Evolutionary conservation across 176 grass and related monocot genomes (phyloP), one percentile per base, ranked within the genome.

Genomic region (Pharus latifolius): DNA sequence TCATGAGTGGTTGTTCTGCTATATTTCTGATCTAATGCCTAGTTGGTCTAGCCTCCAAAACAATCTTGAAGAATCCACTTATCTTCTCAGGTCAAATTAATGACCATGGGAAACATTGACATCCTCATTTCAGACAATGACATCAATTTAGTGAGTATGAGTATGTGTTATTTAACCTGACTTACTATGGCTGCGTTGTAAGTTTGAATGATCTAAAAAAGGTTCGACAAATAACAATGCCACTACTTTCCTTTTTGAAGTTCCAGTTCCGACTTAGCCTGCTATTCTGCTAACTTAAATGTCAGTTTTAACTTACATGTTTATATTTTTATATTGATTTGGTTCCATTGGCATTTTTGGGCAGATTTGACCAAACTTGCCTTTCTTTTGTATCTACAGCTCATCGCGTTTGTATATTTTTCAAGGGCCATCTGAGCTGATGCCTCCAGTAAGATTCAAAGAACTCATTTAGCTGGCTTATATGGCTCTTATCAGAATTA

Each of bases 371-470:
- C 17, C 78, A 15, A 63, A 34, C 26, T 60, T 61, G 71, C 29
- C 23, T 74, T 62, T n/a, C 58, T 49, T 20, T 63, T 29, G 16
- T 69, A 29, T 80, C 49, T 50, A 18, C 60, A 93, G 95, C 29
- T 98, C 95, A 40, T 85, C 87, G 17, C 83, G 95, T 18, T 34
- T 98, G 62, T 98, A 98, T 78, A 80, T 91, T 74, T 90, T 98
- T 32, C 95, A 98, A 83, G 95, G 95, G 61, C 95, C 95, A 33
- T 80, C 84, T 72, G 86, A 98, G 32, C 68, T 98, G 64, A 98
- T 98, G 95, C 95, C 84, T 67, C 90, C 84, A 63, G 95, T 98
- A 83, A 97, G 86, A 71, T 85, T 49, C 40, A 74, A 43, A 67
- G n/a, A 66, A 76, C 60, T 52, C 15, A 12, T 32, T 58, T 26